Evolutionary conservation across 208 protist genomes (phyloP).

Genomic region (Leishmania braziliensis): DNA sequence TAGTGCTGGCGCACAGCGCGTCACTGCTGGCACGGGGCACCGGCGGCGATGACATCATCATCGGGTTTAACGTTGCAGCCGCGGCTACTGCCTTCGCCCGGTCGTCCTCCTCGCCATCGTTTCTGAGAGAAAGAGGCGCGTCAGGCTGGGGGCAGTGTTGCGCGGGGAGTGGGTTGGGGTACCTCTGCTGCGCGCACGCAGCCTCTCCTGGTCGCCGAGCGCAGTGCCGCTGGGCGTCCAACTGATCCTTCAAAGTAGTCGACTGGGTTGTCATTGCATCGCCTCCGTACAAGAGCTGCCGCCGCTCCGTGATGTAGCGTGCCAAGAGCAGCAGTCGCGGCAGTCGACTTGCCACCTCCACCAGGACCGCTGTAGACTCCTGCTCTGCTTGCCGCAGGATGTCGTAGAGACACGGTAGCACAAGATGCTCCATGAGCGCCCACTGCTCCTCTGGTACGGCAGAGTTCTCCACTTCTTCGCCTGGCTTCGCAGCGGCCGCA

Average conservation of each 20-base stretch:
- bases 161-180: background rate
- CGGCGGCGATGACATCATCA: background rate
- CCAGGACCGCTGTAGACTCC: constrained; percentile 44
- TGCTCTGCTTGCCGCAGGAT: constrained; percentile 27
- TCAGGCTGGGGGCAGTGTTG: background rate
- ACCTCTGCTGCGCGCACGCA: background rate
- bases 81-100: background rate
- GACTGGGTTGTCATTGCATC: background rate
- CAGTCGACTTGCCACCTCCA: constrained; percentile 68
- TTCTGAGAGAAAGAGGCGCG: background rate
- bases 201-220: background rate
- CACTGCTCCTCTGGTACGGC: constrained; percentile 33
- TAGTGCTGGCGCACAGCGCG: background rate
- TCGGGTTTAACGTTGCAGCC: background rate
- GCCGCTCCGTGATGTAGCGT: constrained; percentile 47
- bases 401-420: constrained; percentile 37
- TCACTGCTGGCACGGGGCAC: background rate
- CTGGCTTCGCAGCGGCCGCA: background rate
- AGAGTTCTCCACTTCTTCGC: background rate
- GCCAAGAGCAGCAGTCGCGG: constrained; percentile 60
- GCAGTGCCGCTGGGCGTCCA: background rate
- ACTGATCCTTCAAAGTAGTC: background rate
- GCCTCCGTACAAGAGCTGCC: constrained; percentile 27
- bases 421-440: constrained; percentile 35
- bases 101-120: background rate